Base-by-base conservation (phyloP, 2,329 filamentous ascomycete species). In the Cordyceps militaris region DNA sequence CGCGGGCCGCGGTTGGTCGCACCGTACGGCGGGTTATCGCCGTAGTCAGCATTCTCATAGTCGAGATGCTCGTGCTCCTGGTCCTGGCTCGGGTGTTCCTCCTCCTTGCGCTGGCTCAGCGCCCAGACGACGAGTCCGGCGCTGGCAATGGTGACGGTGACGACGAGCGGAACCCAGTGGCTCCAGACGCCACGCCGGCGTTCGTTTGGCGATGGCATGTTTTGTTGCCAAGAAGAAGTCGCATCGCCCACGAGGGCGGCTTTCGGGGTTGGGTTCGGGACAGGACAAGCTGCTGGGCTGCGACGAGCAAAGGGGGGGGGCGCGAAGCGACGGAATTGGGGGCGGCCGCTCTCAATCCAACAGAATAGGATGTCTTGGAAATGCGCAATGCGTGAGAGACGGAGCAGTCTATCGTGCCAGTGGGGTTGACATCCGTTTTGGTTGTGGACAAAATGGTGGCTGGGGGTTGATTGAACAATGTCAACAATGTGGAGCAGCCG, bases 61-160 rank as follows among this genome's bases (percentile, higher is more conserved):
- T 77, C 76, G 61, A 78, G 71, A 60, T 77, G 77, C 65, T 76
- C 74, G 56, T 77, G 75, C 55, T 84, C 81, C 43, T 57, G 50
- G 61, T 80, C 78, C 61, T 85, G 79, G 58, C 83, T 80, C 55
- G 85, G 81, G 28, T 91, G 86, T 55, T 90, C 86, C 59, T 86
- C 82, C 63, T 89, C 86, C 67, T 81, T 84, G 66, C 90, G 87
- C 74, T 96, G 91, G 71, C 88, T 95, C 91, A 91, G 96, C 60
- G 92, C 84, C 93, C 93, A 97, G 58, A 91, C 91, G 54, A 87
- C 92, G 49, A 96, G 75, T 34, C 92, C 91, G 57, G 89, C 86
- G 23, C 92, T 91, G 60, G 93, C 93, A 64, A 95, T 84, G 48
- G 91, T 92, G 59, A 96, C 85, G 51, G 92, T 97, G 63, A 96